These are phyloP conservation scores for Candida tammaniensis DNA, from an alignment of 805 yeast genomes.

Conservation along the genomic window DNA sequence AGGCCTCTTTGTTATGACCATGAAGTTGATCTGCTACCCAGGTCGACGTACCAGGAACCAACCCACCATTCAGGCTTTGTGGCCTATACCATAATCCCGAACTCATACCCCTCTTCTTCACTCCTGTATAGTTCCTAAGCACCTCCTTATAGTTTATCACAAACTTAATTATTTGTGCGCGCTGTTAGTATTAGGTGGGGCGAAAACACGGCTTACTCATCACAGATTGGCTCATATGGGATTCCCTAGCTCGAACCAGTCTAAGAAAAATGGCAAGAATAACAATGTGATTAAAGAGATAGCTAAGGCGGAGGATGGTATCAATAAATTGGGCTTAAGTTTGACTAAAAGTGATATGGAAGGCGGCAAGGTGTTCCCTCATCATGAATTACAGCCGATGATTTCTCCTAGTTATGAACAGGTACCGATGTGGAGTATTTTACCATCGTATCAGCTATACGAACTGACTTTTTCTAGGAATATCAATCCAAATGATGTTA, in stretches of 20 bases:
- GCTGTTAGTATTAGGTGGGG: no score
- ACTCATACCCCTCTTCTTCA: no score
- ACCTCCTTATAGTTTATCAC: no score
- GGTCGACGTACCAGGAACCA: conserved; percentile 50
- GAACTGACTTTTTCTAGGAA: conserved; percentile 36
- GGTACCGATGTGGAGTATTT: conserved; percentile 37
- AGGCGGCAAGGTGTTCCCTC: neutral
- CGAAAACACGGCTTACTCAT: no score
- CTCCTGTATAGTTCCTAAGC: neutral
- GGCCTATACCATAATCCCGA: conserved; percentile 3
- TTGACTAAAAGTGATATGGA: conserved; percentile 2
- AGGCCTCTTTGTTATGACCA: conserved; percentile 37
- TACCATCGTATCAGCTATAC: conserved; percentile 41
- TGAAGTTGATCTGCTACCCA: conserved; percentile 48
- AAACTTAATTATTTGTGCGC: no score
- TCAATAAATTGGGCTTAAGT: conserved; percentile 6
- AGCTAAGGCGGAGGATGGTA: no score
- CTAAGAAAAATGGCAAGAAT: no score
- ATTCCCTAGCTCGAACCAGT: no score
- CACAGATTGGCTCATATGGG: no score
- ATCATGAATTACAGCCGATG: conserved; percentile 7
- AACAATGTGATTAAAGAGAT: no score
- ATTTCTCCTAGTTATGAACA: conserved; percentile 16
- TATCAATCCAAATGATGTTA: conserved; percentile 32
- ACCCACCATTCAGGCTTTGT: neutral